Percentiles rank a stretch among this genome's conserved stretches.
phyloP scores from a whole-genome alignment of 371 early-diverging fungal species.

The Scutellospora calospora region DNA sequence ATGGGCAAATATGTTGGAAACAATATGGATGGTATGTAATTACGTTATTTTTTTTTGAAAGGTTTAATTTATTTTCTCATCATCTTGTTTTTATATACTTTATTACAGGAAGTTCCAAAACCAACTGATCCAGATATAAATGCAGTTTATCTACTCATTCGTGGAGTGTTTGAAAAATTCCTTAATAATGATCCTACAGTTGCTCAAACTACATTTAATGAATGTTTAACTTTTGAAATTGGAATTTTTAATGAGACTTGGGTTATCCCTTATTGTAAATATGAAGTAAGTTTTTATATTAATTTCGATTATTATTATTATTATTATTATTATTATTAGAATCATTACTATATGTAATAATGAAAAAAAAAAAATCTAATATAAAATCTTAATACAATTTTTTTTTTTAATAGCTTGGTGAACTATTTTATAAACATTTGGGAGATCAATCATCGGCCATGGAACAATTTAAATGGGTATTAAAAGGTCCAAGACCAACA shows the following conservation, averaged over 20 bases:
- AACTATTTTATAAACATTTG: slow-evolving; percentile 51
- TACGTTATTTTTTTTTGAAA: neutral
- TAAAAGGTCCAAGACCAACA: slow-evolving; percentile 50
- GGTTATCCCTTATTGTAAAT: slow-evolving; percentile 55
- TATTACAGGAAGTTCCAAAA: slow-evolving; percentile 46
- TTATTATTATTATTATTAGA: neutral
- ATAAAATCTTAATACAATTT: neutral
- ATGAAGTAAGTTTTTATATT: slow-evolving; percentile 47
- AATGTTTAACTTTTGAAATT: slow-evolving; percentile 51
- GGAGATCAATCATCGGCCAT: slow-evolving; percentile 50
- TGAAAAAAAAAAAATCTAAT: too few species aligned
- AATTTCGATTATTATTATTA: too few species aligned
- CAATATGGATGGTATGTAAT: slow-evolving; percentile 49
- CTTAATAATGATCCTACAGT: slow-evolving; percentile 51
- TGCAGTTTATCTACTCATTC: slow-evolving; percentile 51
- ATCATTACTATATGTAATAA: neutral
- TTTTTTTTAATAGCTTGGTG: slow-evolving; percentile 50
- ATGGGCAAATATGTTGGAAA: slow-evolving; percentile 49
- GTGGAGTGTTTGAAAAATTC: slow-evolving; percentile 52
- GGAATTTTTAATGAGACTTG: slow-evolving; percentile 52
- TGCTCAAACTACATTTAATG: slow-evolving; percentile 50
- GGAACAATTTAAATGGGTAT: slow-evolving; percentile 55
- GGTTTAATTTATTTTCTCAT: neutral
- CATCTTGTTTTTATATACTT: neutral
- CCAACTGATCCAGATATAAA: slow-evolving; percentile 48